These are phyloP conservation scores for Torrubiella hemipterigena DNA, from an alignment of 2,329 filamentous ascomycete species.

Conservation along the genomic window DNA sequence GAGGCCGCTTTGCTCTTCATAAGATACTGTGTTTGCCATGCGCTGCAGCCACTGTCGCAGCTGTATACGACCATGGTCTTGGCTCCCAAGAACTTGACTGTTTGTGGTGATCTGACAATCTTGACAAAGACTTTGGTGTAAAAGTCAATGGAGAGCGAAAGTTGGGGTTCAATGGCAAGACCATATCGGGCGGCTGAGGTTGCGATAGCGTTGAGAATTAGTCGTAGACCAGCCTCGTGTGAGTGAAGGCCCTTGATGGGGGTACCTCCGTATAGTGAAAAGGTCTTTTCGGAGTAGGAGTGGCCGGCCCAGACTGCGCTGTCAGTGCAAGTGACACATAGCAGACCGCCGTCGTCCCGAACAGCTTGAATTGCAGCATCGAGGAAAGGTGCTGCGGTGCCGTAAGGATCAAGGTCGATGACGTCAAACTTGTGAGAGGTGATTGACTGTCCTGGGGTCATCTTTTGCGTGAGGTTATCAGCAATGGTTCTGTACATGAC, in stretches of 20 bases:
- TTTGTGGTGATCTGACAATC: conserved; percentile 64
- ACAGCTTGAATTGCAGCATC: conserved; percentile 83
- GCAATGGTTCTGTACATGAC: conserved; percentile 77
- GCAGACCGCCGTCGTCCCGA: conserved; percentile 70
- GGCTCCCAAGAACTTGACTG: conserved; percentile 81
- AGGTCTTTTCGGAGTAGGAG: conserved; percentile 90
- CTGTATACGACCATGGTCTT: conserved; percentile 91
- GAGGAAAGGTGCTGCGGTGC: conserved; percentile 83
- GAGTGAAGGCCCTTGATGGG: conserved; percentile 75
- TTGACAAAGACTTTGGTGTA: conserved; percentile 85
- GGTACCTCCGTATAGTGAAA: conserved; percentile 81
- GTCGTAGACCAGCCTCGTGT: conserved; percentile 78
- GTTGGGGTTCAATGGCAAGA: conserved; percentile 74
- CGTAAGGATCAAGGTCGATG: conserved; percentile 93
- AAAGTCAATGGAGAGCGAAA: conserved; percentile 92
- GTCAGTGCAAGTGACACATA: conserved; percentile 95
- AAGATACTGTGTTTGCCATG: conserved; percentile 75
- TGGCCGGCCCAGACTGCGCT: conserved; percentile 90
- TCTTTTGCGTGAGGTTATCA: conserved; percentile 31
- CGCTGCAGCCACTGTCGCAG: conserved; percentile 83
- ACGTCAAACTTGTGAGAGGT: conserved; percentile 63
- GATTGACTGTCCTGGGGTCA: conserved; percentile 24
- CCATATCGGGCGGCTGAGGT: conserved; percentile 75
- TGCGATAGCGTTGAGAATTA: conserved; percentile 75
- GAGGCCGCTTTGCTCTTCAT: conserved; percentile 53